phyloP scores from a whole-genome alignment of 2,329 filamentous ascomycete genomes.

The Scortechinia acanthostroma region DNA sequence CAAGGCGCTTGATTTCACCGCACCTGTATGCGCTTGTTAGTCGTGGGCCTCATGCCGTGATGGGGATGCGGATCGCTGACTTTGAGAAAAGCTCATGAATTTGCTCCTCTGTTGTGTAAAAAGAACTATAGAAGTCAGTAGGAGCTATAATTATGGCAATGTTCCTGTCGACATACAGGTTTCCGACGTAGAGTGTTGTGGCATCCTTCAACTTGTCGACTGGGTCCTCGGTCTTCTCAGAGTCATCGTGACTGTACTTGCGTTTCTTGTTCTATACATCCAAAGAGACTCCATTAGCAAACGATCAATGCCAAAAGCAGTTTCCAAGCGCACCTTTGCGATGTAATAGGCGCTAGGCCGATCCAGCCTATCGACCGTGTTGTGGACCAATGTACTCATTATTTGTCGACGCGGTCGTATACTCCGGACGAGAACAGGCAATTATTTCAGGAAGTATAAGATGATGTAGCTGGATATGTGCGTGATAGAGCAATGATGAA shows the following conservation, averaged over 20 bases:
- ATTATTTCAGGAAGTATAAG: no score
- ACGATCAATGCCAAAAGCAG: constrained; percentile 8
- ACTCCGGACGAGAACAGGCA: no score
- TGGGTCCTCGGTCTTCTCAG: constrained; percentile 37
- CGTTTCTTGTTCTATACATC: constrained; percentile 62
- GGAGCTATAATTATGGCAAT: background rate
- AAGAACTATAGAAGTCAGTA: constrained; percentile 49
- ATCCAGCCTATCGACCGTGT: constrained; percentile 86
- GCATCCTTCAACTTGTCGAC: constrained; percentile 71
- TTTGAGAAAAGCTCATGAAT: constrained; percentile 95
- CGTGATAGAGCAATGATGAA: no score
- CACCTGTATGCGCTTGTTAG: constrained; percentile 18
- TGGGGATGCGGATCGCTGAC: constrained; percentile 23
- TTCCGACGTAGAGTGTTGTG: constrained; percentile 94
- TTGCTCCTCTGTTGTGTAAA: constrained; percentile 98
- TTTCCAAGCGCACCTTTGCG: constrained; percentile 54
- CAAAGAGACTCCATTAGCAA: no score
- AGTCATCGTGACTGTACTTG: constrained; percentile 45
- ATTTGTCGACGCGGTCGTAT: background rate
- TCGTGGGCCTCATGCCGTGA: background rate
- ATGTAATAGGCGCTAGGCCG: constrained; percentile 90
- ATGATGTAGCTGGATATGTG: background rate
- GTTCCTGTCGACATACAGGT: constrained; percentile 55
- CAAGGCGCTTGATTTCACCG: constrained; percentile 93
- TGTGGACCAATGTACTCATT: constrained; percentile 19